These are phyloP conservation scores for Mycena vitilis DNA, from an alignment of 768 basidiomycete species.

Conservation along the genomic window DNA sequence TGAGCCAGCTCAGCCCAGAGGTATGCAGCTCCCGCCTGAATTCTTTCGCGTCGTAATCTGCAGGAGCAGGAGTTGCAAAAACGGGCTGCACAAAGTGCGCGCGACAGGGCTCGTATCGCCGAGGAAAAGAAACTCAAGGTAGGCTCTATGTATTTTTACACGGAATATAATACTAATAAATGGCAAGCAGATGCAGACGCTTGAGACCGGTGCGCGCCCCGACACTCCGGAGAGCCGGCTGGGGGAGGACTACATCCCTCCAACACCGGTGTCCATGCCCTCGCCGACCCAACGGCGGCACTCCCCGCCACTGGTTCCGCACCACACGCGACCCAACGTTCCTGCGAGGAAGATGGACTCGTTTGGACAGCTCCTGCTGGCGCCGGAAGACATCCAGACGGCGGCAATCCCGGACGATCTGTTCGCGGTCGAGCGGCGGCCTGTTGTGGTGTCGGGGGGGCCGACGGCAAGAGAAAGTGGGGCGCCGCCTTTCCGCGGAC, in stretches of 20 bases:
- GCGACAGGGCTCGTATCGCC: constrained; percentile 48
- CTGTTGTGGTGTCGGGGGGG: neutral
- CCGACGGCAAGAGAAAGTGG: neutral
- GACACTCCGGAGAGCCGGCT: constrained; percentile 21
- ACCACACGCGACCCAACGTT: constrained; percentile 31
- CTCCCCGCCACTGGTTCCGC: constrained; percentile 24
- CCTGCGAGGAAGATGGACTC: constrained; percentile 8
- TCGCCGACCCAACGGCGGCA: constrained; percentile 36
- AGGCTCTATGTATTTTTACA: neutral
- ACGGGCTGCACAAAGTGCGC: constrained; percentile 51
- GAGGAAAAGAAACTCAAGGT: constrained; percentile 42
- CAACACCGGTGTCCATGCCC: constrained; percentile 39
- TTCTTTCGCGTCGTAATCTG: constrained; percentile 33
- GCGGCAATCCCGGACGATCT: constrained; percentile 30
- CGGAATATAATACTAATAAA: neutral
- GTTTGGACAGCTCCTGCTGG: neutral
- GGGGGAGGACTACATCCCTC: constrained; percentile 27
- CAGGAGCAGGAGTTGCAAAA: constrained; percentile 39
- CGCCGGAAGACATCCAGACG: constrained; percentile 34
- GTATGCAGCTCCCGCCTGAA: constrained; percentile 4
- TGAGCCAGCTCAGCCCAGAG: constrained; percentile 28
- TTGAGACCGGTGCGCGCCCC: neutral
- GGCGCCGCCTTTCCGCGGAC: constrained; percentile 17
- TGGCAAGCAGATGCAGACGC: neutral
- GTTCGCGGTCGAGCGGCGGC: constrained; percentile 28